Percentiles rank a stretch among this genome's conserved stretches.
phyloP scores from a whole-genome alignment of 345 rosid genomes.

The Populus davidiana region DNA sequence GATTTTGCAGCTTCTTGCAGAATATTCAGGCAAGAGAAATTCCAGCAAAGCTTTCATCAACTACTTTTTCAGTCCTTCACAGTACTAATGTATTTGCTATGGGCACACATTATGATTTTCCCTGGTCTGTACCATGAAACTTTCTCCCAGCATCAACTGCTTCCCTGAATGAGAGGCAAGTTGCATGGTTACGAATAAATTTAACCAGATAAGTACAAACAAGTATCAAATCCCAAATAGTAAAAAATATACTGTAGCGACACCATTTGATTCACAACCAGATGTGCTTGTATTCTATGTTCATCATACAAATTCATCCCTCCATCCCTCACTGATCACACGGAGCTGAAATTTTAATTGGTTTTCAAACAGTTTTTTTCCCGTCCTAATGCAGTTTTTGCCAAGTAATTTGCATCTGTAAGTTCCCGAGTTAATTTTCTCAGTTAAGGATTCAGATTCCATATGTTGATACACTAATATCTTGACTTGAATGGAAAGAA shows the following conservation, averaged over 20 bases:
- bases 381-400: background rate
- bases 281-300: background rate
- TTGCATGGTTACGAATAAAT: background rate
- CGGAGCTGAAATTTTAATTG: background rate
- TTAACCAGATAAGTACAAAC: background rate
- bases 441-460: background rate
- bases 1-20: background rate
- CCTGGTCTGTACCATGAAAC: constrained; percentile 52
- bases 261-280: background rate
- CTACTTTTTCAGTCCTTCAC: background rate
- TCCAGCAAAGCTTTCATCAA: background rate
- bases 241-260: background rate
- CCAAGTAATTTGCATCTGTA: background rate
- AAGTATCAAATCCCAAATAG: background rate
- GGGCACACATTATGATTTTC: constrained; percentile 25
- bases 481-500: background rate
- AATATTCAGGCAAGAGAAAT: background rate
- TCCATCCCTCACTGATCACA: background rate
- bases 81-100: background rate
- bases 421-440: background rate
- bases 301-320: background rate
- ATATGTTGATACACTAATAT: no score
- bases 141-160: constrained; percentile 76
- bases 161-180: constrained; percentile 44
- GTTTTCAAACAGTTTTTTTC: background rate